A percentile compares a stretch with the other conserved stretches of the same genome.
Conservation (phyloP, 2,329 filamentous ascomycete genomes). For the Amphichorda felina region DNA sequence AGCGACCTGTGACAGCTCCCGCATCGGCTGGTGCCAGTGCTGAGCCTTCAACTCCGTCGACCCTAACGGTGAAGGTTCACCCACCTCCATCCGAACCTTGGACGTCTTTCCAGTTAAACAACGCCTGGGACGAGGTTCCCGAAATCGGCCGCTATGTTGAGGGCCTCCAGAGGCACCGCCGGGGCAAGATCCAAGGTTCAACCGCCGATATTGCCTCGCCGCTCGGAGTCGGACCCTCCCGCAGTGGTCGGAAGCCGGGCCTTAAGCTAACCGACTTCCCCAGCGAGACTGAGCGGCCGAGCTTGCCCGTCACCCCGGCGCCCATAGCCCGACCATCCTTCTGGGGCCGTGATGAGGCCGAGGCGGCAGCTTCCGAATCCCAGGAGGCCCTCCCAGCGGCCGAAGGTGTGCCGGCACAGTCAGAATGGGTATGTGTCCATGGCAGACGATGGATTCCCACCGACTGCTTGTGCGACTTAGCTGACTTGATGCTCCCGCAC, state of each 20-base stretch:
- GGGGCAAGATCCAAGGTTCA: slow-evolving; percentile 17
- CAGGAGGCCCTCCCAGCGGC: slow-evolving; percentile 57
- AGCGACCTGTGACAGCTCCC: slow-evolving; percentile 22
- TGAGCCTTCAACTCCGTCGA: slow-evolving; percentile 28
- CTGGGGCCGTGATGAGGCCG: slow-evolving; percentile 39
- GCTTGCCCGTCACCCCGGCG: slow-evolving; percentile 81
- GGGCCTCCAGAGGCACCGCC: slow-evolving; percentile 51
- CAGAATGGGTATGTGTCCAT: slow-evolving; percentile 84
- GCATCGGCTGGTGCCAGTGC: slow-evolving; percentile 1
- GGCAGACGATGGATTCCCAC: slow-evolving; percentile 33
- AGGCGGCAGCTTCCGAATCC: slow-evolving; percentile 30
- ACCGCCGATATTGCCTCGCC: slow-evolving; percentile 6
- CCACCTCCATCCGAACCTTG: slow-evolving; percentile 44
- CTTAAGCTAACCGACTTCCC: slow-evolving; percentile 81
- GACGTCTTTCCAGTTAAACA: slow-evolving; percentile 62
- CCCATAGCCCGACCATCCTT: slow-evolving; percentile 59
- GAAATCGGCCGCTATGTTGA: slow-evolving; percentile 84
- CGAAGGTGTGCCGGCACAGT: slow-evolving; percentile 74
- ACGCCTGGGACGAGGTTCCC: slow-evolving; percentile 88
- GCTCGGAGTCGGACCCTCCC: slow-evolving; percentile 6
- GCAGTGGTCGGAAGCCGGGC: slow-evolving; percentile 18
- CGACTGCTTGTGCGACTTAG: slow-evolving; percentile 42
- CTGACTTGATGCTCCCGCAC: slow-evolving; percentile 36
- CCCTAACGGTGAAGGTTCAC: slow-evolving; percentile 32
- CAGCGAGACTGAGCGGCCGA: slow-evolving; percentile 68